Base-by-base conservation (phyloP, 108 stramenopile genomes). In the Craspedostauros australis region DNA sequence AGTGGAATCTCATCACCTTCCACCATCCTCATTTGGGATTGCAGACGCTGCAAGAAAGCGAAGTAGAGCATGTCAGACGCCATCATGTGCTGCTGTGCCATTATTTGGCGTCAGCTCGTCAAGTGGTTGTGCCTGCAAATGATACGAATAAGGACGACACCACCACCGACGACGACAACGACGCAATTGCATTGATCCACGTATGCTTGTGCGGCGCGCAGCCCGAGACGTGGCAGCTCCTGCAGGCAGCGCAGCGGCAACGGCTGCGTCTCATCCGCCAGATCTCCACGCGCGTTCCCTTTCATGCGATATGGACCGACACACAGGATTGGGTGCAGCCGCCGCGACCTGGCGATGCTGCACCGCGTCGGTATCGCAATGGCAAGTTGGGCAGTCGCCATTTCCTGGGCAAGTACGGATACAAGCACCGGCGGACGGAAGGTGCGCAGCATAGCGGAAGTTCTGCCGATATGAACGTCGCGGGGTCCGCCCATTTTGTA, bases 21-120 rank as follows among this genome's bases (percentile, higher is more conserved):
- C 79, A 82, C 51, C 85, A 82, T 62, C 81, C 85, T 4, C 85
- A 82, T 62, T 52, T 86, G 27, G 85, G 80, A n/a, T 20, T 72
- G 27, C 47, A 52, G 1, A 36, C 64, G 4, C 36, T 82, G 4
- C 42, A 52, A 1, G 54, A 59, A 21, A 37, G 57, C 22, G 68
- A 70, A 34, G 54, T 55, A 26, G 40, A 43, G 47, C 70, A 62
- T 43, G 81, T 76, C 8, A 34, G 48, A 12, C 56, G 70, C 18
- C 85, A 86, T 37, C 50, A 53, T 51, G 27, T 34, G 0, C 56
- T 86, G 7, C 26, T 86, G 18, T 46, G 60, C 27, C 85, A 86
- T 57, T 86, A 82, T 57, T 64, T 86, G 8, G 38, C 40, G 38
- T 86, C 85, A 12, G 85, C 85, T 0, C 42, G 42, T 12, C 45